A percentile compares a stretch with the other conserved stretches of the same genome.
These are phyloP conservation scores for Pisolithus marmoratus DNA, from an alignment of 768 basidiomycete genomes.

Conservation along the genomic window DNA sequence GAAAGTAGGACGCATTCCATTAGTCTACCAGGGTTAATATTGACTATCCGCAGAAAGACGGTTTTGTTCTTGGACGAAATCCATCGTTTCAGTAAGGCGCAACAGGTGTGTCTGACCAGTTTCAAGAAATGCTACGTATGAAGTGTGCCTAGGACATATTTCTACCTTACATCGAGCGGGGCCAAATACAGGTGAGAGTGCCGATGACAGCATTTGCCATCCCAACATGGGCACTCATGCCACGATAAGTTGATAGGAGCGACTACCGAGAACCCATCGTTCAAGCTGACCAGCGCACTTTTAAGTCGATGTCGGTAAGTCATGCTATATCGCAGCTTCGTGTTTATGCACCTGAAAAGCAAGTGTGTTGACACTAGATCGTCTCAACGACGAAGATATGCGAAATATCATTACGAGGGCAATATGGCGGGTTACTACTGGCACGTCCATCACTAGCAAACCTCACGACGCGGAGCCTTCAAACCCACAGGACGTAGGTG, in stretches of 20 bases:
- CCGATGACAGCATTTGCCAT: neutral
- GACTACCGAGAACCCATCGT: constrained; percentile 88
- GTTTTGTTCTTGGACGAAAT: constrained; percentile 81
- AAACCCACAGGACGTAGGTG: constrained; percentile 12
- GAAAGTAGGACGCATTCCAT: constrained; percentile 38
- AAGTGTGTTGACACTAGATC: constrained; percentile 71
- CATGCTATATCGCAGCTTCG: neutral
- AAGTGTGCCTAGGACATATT: constrained; percentile 56
- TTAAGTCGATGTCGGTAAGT: constrained; percentile 72
- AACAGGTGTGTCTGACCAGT: constrained; percentile 42
- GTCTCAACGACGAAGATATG: constrained; percentile 60
- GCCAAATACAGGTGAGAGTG: constrained; percentile 53
- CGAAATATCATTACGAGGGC: constrained; percentile 53
- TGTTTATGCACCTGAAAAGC: constrained; percentile 17
- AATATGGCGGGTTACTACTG: constrained; percentile 29
- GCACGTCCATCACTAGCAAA: neutral
- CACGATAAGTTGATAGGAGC: constrained; percentile 61
- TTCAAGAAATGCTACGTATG: constrained; percentile 1
- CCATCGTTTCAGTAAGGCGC: constrained; percentile 69
- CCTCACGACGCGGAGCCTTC: constrained; percentile 6
- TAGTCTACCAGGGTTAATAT: neutral
- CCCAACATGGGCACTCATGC: neutral
- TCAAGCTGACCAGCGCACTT: constrained; percentile 69
- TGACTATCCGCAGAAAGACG: constrained; percentile 45
- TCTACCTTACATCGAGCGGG: constrained; percentile 75